Conservation (phyloP, 1,284 basidiomycete genomes). For the Apiotrichum gracile region DNA sequence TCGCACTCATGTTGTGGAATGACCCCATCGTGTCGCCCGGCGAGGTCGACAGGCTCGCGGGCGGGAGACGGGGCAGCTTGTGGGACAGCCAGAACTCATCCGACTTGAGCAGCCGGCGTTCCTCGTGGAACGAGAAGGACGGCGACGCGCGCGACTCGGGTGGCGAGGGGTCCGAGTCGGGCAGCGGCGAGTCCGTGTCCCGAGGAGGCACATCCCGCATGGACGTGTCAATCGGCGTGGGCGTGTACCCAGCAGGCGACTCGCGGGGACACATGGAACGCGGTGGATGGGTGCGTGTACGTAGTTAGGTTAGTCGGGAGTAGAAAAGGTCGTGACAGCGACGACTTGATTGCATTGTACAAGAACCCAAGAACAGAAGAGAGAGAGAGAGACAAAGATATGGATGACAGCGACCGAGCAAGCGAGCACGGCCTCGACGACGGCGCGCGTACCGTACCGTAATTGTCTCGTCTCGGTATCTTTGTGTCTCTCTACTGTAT, state of each 20-base stretch:
- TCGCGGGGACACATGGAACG: too few relatives aligned
- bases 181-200: neutral
- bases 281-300: too few relatives aligned
- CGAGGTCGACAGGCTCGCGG: constrained; percentile 21
- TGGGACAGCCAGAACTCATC: constrained; percentile 47
- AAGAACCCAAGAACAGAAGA: neutral
- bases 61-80: constrained; percentile 39
- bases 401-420: too few relatives aligned
- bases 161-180: constrained; percentile 13
- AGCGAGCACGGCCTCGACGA: neutral
- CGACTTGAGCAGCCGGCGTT: constrained; percentile 39
- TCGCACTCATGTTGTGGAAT: neutral
- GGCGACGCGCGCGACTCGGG: constrained; percentile 29
- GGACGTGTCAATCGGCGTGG: neutral
- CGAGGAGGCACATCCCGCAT: neutral
- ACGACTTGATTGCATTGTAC: neutral
- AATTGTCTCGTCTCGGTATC: too few relatives aligned
- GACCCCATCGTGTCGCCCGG: constrained; percentile 1
- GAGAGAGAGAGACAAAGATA: neutral
- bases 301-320: neutral
- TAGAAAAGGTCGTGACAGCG: neutral
- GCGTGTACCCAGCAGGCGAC: too few relatives aligned
- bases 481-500: too few relatives aligned
- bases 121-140: constrained; percentile 47
- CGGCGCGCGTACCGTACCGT: too few relatives aligned